Conservation (phyloP, 1,284 basidiomycete genomes). For the Sporisorium graminicola region DNA sequence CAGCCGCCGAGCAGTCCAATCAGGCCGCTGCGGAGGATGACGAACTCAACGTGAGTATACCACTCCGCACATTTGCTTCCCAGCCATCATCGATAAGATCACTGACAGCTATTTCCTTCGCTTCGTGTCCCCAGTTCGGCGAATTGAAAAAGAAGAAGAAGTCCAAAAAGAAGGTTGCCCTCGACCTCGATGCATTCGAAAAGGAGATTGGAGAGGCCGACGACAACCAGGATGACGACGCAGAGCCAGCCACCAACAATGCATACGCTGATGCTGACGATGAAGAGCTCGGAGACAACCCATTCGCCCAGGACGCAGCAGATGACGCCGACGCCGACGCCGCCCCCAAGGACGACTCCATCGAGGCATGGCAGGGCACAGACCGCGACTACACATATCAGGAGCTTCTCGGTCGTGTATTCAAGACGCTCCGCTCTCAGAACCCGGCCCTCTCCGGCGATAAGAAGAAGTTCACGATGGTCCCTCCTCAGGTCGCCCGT, state of each 20-base stretch:
- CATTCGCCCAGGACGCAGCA: conserved; percentile 54
- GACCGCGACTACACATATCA: conserved; percentile 95
- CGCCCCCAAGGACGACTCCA: conserved; percentile 35
- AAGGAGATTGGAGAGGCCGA: conserved; percentile 70
- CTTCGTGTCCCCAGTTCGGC: conserved; percentile 69
- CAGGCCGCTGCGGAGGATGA: conserved; percentile 55
- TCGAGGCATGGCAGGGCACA: conserved; percentile 81
- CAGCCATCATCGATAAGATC: neutral
- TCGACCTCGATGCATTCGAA: conserved; percentile 70
- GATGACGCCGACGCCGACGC: conserved; percentile 48
- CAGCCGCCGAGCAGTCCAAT: conserved; percentile 41
- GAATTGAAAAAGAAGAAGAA: conserved; percentile 74
- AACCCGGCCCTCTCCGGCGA: conserved; percentile 86
- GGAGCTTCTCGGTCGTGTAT: conserved; percentile 95
- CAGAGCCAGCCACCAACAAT: conserved; percentile 69
- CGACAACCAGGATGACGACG: conserved; percentile 71
- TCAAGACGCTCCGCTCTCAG: conserved; percentile 88
- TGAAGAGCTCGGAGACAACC: conserved; percentile 64
- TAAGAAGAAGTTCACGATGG: conserved; percentile 93
- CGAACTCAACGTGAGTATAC: conserved; percentile 68
- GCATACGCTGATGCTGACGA: conserved; percentile 74
- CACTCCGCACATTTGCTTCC: neutral
- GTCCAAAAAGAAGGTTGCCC: conserved; percentile 68
- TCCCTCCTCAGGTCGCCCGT: conserved; percentile 92
- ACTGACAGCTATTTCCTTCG: neutral